These are phyloP conservation scores for Hemerocallis citrina DNA, from an alignment of 106 monocot species.

Conservation along the genomic window DNA sequence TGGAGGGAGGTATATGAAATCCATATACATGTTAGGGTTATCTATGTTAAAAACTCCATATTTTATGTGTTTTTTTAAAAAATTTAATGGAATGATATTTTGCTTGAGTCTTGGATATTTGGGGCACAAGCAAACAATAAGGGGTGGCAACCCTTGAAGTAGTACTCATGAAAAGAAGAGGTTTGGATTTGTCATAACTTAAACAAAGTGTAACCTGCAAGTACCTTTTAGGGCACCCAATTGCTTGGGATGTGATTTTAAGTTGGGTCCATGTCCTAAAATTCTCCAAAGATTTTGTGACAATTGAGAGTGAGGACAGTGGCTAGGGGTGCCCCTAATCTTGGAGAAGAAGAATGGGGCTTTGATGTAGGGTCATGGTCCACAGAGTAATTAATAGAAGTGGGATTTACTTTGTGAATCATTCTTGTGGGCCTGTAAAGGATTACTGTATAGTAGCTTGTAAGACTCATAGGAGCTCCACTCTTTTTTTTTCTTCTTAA, in stretches of 20 bases:
- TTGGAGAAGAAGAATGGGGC: slow-evolving; percentile 4
- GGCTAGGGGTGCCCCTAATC: background rate
- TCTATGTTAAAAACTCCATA: no score
- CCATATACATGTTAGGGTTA: no score
- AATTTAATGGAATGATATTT: slow-evolving; percentile 9
- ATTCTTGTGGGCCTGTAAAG: no score
- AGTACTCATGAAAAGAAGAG: background rate
- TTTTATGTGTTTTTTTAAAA: no score
- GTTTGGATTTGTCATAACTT: background rate
- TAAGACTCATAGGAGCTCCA: no score
- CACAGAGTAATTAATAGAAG: background rate
- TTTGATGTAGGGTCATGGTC: background rate
- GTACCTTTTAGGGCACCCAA: background rate
- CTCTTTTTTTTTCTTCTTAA: no score
- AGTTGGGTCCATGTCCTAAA: background rate
- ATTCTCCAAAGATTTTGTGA: background rate
- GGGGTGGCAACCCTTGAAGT: no score
- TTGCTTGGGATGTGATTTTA: background rate
- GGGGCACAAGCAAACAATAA: slow-evolving; percentile 7
- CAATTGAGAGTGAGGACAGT: background rate
- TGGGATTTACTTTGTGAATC: no score
- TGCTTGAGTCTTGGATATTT: slow-evolving; percentile 3
- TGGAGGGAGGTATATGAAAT: no score
- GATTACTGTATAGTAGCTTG: no score
- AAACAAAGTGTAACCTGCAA: background rate